Conservation (phyloP, 1,284 basidiomycete species). For the Fomitopsis palustris region DNA sequence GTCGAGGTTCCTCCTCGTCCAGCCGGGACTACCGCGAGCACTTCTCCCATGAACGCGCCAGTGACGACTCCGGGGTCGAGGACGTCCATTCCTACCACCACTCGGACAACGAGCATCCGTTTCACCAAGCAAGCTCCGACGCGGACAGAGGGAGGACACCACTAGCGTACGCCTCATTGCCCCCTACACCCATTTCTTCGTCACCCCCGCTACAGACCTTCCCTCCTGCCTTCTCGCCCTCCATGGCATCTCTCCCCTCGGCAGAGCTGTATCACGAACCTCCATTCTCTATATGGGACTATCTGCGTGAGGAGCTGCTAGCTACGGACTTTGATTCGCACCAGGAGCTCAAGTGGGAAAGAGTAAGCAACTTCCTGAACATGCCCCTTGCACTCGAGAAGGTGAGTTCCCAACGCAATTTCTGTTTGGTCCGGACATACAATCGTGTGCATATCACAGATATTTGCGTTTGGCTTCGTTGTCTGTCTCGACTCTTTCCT, state of each 20-base stretch:
- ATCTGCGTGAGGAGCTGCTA: slow-evolving; percentile 81
- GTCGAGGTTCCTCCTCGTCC: slow-evolving; percentile 21
- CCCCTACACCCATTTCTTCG: slow-evolving; percentile 60
- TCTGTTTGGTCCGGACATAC: neutral
- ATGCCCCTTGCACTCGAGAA: slow-evolving; percentile 95
- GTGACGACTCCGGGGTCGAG: slow-evolving; percentile 20
- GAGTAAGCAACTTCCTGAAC: slow-evolving; percentile 95
- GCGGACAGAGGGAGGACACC: slow-evolving; percentile 13
- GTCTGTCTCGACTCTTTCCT: slow-evolving; percentile 97
- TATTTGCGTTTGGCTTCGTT: slow-evolving; percentile 89
- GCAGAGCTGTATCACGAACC: slow-evolving; percentile 24
- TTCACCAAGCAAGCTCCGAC: slow-evolving; percentile 13
- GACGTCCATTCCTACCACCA: slow-evolving; percentile 17
- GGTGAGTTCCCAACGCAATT: slow-evolving; percentile 38
- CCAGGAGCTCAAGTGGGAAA: slow-evolving; percentile 93
- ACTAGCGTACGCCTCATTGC: slow-evolving; percentile 63
- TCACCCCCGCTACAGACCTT: slow-evolving; percentile 37
- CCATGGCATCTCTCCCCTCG: slow-evolving; percentile 18
- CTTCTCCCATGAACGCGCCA: slow-evolving; percentile 16
- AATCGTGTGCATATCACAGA: slow-evolving; percentile 40
- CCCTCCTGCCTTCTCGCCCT: slow-evolving; percentile 11
- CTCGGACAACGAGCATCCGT: slow-evolving; percentile 11
- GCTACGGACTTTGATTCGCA: slow-evolving; percentile 92
- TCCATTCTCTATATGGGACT: slow-evolving; percentile 89
- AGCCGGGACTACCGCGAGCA: slow-evolving; percentile 16